Conservation (phyloP, 2,329 filamentous ascomycete genomes). For the Claviceps paspali region DNA sequence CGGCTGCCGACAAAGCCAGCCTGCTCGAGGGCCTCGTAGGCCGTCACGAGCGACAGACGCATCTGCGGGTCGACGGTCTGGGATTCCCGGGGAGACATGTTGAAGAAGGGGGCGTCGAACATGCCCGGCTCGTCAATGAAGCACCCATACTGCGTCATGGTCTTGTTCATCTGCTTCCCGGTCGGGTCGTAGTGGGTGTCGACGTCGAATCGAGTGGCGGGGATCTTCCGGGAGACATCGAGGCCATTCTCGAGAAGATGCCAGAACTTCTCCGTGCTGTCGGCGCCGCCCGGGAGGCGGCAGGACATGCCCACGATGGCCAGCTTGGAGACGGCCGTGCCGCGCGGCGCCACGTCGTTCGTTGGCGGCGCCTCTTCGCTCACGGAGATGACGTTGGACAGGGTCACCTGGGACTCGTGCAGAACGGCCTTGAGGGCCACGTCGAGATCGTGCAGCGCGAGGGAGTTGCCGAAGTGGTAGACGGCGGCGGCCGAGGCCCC, state of each 20-base stretch:
- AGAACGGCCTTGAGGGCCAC: neutral
- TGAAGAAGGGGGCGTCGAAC: constrained; percentile 65
- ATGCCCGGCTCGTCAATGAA: constrained; percentile 52
- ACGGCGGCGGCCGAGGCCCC: neutral
- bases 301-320: constrained; percentile 58
- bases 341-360: neutral
- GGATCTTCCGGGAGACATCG: constrained; percentile 46
- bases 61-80: constrained; percentile 61
- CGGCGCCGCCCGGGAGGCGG: constrained; percentile 27
- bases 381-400: neutral
- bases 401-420: neutral
- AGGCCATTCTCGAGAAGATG: constrained; percentile 19
- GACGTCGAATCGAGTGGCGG: constrained; percentile 48
- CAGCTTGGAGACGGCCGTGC: constrained; percentile 37
- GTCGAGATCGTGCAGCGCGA: constrained; percentile 1
- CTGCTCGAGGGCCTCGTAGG: constrained; percentile 66
- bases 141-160: constrained; percentile 51
- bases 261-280: constrained; percentile 15
- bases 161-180: constrained; percentile 51
- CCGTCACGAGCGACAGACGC: constrained; percentile 53
- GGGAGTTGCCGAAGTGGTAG: constrained; percentile 2
- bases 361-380: neutral
- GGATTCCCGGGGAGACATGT: constrained; percentile 63
- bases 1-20: constrained; percentile 32
- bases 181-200: constrained; percentile 50